These are phyloP conservation scores for Lecanicillium sp. DNA, from an alignment of 2,329 filamentous ascomycete species.

Conservation along the genomic window DNA sequence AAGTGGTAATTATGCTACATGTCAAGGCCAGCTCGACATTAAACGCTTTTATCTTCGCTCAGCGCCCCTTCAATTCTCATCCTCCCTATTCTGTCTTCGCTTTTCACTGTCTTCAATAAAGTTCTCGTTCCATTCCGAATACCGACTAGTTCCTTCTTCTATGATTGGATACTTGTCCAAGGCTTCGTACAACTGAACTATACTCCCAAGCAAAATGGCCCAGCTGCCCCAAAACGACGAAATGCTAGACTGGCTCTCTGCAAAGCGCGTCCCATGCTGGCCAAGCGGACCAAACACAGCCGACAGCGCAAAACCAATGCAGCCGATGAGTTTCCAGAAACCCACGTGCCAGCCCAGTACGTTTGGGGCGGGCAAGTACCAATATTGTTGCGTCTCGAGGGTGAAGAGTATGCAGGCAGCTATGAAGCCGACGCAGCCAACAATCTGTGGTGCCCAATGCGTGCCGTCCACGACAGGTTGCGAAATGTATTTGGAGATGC, in stretches of 20 bases:
- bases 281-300: slow-evolving; percentile 49
- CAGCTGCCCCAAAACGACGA: slow-evolving; percentile 37
- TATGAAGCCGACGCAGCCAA: slow-evolving; percentile 56
- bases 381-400: slow-evolving; percentile 55
- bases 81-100: no score
- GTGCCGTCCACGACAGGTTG: slow-evolving; percentile 38
- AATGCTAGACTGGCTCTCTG: slow-evolving; percentile 35
- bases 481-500: slow-evolving; percentile 48
- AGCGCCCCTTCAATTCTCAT: no score
- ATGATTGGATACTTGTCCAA: slow-evolving; percentile 16
- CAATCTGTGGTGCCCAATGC: slow-evolving; percentile 52
- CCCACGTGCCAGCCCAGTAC: slow-evolving; percentile 61
- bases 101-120: background rate
- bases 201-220: slow-evolving; percentile 26
- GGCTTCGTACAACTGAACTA: slow-evolving; percentile 17
- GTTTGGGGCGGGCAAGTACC: slow-evolving; percentile 49
- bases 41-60: no score
- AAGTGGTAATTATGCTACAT: no score
- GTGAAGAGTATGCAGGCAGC: slow-evolving; percentile 51
- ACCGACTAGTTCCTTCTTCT: background rate
- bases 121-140: background rate
- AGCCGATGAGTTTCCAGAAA: slow-evolving; percentile 56
- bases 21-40: no score
- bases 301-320: slow-evolving; percentile 48
- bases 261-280: slow-evolving; percentile 29